phyloP scores from a whole-genome alignment of 2,329 filamentous ascomycete species.

The Fusarium scirpi region DNA sequence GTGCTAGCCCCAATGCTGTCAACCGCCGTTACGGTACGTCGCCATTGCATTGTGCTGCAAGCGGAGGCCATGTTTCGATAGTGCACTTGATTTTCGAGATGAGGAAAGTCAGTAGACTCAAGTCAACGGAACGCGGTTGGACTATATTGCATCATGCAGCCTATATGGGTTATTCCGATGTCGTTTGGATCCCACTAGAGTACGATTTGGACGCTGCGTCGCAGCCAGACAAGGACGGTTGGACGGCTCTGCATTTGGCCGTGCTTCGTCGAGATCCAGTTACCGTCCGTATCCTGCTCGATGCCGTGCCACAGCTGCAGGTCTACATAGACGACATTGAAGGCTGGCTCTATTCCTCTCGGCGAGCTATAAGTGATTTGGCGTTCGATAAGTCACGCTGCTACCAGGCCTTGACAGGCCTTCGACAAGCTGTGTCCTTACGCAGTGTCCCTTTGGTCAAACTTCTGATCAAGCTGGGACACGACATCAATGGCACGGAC shows the following conservation, averaged over 20 bases:
- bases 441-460: background rate
- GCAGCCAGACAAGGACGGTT: background rate
- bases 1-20: background rate
- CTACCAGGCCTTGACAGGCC: background rate
- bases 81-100: fast-evolving
- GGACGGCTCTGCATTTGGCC: background rate
- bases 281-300: background rate
- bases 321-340: too few species aligned
- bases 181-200: background rate
- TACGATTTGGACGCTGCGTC: background rate
- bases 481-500: background rate
- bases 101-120: fast-evolving
- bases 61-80: background rate
- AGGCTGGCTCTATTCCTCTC: too few species aligned
- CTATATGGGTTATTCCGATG: background rate
- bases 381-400: background rate
- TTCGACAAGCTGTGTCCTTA: background rate
- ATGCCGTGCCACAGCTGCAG: background rate
- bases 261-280: background rate
- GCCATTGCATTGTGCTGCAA: background rate
- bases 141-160: background rate
- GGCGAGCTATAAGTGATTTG: too few species aligned
- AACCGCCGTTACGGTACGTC: background rate
- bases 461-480: background rate
- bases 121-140: background rate